phyloP scores from a whole-genome alignment of 495 filamentous ascomycete genomes.

The Cercophora samala region DNA sequence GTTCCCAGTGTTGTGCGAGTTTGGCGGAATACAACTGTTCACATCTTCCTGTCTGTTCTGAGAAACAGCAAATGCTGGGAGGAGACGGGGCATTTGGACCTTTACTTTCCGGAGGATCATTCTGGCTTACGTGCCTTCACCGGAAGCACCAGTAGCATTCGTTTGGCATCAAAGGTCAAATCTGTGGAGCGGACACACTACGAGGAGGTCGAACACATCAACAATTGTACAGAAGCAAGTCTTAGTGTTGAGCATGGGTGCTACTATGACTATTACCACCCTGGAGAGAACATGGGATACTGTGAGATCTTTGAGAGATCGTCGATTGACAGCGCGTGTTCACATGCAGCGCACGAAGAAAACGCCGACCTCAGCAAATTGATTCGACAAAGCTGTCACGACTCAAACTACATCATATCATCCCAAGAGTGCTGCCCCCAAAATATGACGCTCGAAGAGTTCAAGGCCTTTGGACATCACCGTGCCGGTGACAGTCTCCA shows the following conservation, averaged over 20 bases:
- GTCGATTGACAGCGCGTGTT: slow-evolving; percentile 12
- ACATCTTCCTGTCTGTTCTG: slow-evolving; percentile 44
- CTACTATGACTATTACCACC: slow-evolving; percentile 36
- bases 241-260: slow-evolving; percentile 49
- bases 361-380: slow-evolving; percentile 4
- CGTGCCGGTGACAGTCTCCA: slow-evolving; percentile 49
- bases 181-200: slow-evolving; percentile 21
- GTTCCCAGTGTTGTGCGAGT: slow-evolving; percentile 42
- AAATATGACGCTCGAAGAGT: slow-evolving; percentile 49
- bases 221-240: slow-evolving; percentile 25
- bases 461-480: slow-evolving; percentile 46
- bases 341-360: slow-evolving; percentile 11
- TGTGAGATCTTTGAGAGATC: not conserved
- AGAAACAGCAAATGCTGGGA: not conserved
- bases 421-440: slow-evolving; percentile 42
- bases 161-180: slow-evolving; percentile 19
- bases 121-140: not conserved
- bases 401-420: slow-evolving; percentile 48
- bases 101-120: slow-evolving; percentile 1
- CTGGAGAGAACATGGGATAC: not conserved
- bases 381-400: slow-evolving; percentile 18
- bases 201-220: slow-evolving; percentile 16
- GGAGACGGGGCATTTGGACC: not conserved
- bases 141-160: slow-evolving; percentile 9
- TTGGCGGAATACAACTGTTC: slow-evolving; percentile 55